Conservation (phyloP, 2,329 filamentous ascomycete species). For the Xylariaceae sp. region DNA sequence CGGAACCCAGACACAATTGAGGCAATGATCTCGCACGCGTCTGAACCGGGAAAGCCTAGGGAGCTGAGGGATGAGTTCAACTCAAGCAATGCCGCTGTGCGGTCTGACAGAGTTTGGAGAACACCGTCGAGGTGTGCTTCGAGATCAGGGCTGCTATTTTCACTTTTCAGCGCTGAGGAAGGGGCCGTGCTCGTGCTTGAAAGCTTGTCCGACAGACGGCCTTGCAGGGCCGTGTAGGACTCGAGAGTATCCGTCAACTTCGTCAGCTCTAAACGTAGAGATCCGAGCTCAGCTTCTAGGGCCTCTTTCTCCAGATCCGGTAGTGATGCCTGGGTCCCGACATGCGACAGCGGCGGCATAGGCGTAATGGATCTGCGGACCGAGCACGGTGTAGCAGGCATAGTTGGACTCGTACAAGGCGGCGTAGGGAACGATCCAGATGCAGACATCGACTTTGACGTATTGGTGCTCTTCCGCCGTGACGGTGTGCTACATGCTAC, state of each 20-base stretch:
- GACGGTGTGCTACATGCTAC: conserved; percentile 59
- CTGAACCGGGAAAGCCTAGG: conserved; percentile 58
- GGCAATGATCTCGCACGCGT: conserved; percentile 55
- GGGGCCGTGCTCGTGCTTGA: conserved; percentile 20
- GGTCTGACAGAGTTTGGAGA: conserved; percentile 54
- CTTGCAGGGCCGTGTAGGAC: conserved; percentile 51
- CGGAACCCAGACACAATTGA: conserved; percentile 58
- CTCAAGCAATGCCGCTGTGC: conserved; percentile 52
- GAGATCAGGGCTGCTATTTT: conserved; percentile 37
- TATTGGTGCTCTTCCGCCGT: conserved; percentile 22
- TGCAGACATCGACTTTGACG: conserved; percentile 3
- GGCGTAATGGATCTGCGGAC: conserved; percentile 17
- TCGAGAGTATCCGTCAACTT: conserved; percentile 56
- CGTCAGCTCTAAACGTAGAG: conserved; percentile 54
- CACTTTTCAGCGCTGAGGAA: not conserved
- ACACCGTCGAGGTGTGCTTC: conserved; percentile 52
- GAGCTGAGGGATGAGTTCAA: conserved; percentile 52
- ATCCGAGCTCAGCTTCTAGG: conserved; percentile 54
- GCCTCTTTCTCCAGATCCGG: conserved; percentile 50
- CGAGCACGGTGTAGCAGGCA: conserved; percentile 47
- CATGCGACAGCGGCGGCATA: conserved; percentile 39
- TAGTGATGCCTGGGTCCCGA: conserved; percentile 50
- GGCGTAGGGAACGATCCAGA: conserved; percentile 58
- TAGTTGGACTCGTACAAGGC: conserved; percentile 55
- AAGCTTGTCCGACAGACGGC: conserved; percentile 37